Percentiles rank a stretch among this genome's conserved stretches.
phyloP scores from a whole-genome alignment of 164 flowering plant species.

The Berberis vulgaris region DNA sequence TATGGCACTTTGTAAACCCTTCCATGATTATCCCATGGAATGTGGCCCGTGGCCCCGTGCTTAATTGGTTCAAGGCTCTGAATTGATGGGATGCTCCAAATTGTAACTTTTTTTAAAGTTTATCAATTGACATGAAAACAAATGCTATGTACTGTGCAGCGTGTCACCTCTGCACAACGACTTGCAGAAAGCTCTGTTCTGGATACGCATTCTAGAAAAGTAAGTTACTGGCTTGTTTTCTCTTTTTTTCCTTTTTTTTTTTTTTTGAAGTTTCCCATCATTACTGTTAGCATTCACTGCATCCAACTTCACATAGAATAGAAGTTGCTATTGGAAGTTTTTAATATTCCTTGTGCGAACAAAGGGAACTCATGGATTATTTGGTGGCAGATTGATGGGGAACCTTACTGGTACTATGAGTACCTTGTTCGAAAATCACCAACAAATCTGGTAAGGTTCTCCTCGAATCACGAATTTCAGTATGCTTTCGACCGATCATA shows the following conservation, averaged over 20 bases:
- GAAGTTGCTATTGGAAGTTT: neutral
- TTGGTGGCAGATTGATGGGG: conserved; percentile 65
- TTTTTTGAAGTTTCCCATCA: too few species aligned
- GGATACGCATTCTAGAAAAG: conserved; percentile 65
- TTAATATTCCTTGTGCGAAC: conserved; percentile 1
- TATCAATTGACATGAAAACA: neutral
- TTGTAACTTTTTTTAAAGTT: too few species aligned
- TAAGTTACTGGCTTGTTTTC: conserved; percentile 22
- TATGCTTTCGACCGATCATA: neutral
- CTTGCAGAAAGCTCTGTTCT: conserved; percentile 82
- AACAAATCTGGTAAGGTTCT: conserved; percentile 51
- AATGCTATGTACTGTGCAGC: conserved; percentile 33
- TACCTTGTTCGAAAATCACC: conserved; percentile 94
- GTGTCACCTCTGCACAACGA: conserved; percentile 78
- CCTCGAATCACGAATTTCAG: neutral
- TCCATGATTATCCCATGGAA: too few species aligned
- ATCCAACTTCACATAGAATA: neutral
- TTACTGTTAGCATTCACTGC: neutral
- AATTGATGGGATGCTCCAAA: too few species aligned
- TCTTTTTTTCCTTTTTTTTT: neutral
- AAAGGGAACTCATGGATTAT: neutral
- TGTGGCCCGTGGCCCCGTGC: too few species aligned
- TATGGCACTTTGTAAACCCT: neutral
- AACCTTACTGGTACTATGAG: conserved; percentile 85
- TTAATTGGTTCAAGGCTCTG: too few species aligned